Percentiles rank a stretch among this genome's conserved stretches.
Conservation (phyloP, 2,329 filamentous ascomycete genomes). For the Sporothrix humicola region DNA sequence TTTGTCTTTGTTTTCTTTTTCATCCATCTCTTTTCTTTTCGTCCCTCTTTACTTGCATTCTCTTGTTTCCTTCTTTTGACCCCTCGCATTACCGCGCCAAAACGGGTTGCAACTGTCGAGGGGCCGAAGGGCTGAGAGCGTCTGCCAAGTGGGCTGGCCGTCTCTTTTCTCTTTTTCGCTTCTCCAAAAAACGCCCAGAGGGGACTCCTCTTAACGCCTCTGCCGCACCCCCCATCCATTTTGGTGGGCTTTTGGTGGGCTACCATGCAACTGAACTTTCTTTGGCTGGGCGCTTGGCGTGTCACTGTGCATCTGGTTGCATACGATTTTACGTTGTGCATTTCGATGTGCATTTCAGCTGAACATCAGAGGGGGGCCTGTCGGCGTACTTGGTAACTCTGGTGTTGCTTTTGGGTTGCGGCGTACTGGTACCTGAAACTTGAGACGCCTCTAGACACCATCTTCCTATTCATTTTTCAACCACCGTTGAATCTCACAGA, state of each 20-base stretch:
- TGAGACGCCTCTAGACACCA: no score
- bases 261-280: not conserved
- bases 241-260: not conserved
- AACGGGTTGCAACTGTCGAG: constrained; percentile 6
- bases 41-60: no score
- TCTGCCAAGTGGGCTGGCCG: not conserved
- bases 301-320: not conserved
- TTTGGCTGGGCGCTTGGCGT: no score
- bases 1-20: not conserved
- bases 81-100: not conserved
- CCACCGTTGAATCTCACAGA: not conserved
- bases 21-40: not conserved
- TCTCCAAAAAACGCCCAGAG: not conserved
- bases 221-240: not conserved
- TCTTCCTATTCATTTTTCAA: not conserved
- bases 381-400: no score
- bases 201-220: not conserved
- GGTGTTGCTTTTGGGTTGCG: no score
- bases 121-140: not conserved
- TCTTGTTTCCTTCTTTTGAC: not conserved
- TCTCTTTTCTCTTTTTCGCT: not conserved
- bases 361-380: not conserved
- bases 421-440: no score
- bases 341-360: constrained; percentile 24
- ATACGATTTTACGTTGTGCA: not conserved